Conservation (phyloP, 768 basidiomycete species). For the Termitomyces sp. region DNA sequence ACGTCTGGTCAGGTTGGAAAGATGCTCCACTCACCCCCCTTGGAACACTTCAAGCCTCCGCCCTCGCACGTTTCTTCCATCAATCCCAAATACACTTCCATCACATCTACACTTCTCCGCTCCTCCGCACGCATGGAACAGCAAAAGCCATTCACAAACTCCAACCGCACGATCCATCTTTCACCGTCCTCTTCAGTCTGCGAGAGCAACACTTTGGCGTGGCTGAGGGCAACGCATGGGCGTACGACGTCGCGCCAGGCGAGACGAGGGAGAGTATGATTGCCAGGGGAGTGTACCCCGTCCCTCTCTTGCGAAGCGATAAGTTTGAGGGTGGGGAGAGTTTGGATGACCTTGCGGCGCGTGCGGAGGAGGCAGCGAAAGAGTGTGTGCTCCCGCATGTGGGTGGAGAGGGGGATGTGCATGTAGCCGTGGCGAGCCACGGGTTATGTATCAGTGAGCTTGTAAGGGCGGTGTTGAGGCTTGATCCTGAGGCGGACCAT, state of each 20-base stretch:
- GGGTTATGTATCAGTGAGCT: constrained; percentile 68
- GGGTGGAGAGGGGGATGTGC: constrained; percentile 36
- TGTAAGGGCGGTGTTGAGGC: constrained; percentile 47
- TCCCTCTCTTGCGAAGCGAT: constrained; percentile 39
- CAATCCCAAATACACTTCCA: constrained; percentile 37
- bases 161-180: constrained; percentile 52
- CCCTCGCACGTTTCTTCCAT: constrained; percentile 51
- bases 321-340: constrained; percentile 70
- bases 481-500: constrained; percentile 42
- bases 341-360: constrained; percentile 52
- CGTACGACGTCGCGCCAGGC: constrained; percentile 21
- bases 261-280: constrained; percentile 41
- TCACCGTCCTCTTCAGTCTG: constrained; percentile 50
- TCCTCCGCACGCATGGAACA: constrained; percentile 62
- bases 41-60: constrained; percentile 59
- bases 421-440: constrained; percentile 72
- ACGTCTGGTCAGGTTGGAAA: constrained; percentile 74
- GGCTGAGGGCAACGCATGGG: constrained; percentile 65
- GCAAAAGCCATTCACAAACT: constrained; percentile 49
- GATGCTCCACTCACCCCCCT: constrained; percentile 72
- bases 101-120: constrained; percentile 63
- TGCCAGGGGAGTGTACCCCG: constrained; percentile 49
- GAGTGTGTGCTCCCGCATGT: constrained; percentile 60
- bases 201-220: constrained; percentile 72
- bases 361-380: constrained; percentile 49